Conservation (phyloP, 495 filamentous ascomycete genomes). For the Penicillium arizonense region DNA sequence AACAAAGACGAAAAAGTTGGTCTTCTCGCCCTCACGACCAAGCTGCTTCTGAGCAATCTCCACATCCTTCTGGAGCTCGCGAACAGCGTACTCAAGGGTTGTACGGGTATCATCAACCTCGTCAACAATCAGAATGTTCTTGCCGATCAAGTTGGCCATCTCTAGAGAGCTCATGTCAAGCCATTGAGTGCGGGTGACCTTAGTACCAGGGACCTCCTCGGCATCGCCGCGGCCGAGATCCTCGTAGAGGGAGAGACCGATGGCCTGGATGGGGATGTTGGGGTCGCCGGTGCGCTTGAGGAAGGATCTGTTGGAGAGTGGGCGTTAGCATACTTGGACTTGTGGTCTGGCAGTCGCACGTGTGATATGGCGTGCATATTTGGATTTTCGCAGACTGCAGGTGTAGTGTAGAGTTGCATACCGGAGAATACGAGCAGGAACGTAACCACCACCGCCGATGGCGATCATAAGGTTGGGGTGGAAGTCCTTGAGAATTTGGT, state of each 20-base stretch:
- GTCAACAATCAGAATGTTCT: conserved; percentile 97
- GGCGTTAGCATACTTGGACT: neutral
- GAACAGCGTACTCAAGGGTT: conserved; percentile 94
- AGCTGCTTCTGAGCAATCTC: conserved; percentile 70
- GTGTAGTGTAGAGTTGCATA: conserved; percentile 21
- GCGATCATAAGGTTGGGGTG: conserved; percentile 96
- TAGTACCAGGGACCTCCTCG: conserved; percentile 78
- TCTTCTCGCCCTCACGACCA: conserved; percentile 67
- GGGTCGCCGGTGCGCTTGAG: conserved; percentile 83
- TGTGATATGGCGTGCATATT: too few relatives aligned
- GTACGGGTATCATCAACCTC: conserved; percentile 98
- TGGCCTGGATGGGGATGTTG: conserved; percentile 99
- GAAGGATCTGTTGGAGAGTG: conserved; percentile 63
- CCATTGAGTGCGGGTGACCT: conserved; percentile 98
- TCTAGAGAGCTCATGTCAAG: conserved; percentile 85
- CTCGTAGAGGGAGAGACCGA: conserved; percentile 97
- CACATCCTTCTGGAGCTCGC: conserved; percentile 96
- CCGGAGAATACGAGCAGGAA: conserved; percentile 94
- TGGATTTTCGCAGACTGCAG: too few relatives aligned
- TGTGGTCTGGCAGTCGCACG: too few relatives aligned
- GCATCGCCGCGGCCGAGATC: conserved; percentile 60
- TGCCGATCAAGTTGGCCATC: conserved; percentile 91
- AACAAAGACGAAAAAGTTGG: conserved; percentile 90
- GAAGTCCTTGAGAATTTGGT: conserved; percentile 76
- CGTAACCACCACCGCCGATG: conserved; percentile 96